These are phyloP conservation scores for Chalaropsis thielavioides DNA, from an alignment of 2,329 filamentous ascomycete species.

Conservation along the genomic window DNA sequence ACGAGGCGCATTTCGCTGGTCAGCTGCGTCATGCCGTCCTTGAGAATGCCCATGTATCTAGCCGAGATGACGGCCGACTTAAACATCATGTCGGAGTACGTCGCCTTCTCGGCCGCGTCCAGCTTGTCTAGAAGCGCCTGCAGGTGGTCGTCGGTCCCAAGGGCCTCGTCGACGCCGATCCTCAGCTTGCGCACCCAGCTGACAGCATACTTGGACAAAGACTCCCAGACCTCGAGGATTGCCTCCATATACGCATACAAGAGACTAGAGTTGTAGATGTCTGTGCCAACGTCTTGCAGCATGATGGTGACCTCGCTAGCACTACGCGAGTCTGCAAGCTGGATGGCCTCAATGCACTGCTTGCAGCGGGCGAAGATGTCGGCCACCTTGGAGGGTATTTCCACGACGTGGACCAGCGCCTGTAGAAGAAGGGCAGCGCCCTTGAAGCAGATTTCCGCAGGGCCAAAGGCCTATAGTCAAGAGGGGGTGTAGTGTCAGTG, in stretches of 20 bases:
- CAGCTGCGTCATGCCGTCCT: not conserved
- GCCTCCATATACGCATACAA: slow-evolving; percentile 7
- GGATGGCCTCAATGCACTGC: not conserved
- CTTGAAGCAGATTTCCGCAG: slow-evolving; percentile 9
- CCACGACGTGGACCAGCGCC: not conserved
- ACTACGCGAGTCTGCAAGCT: not conserved
- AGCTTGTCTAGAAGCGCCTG: not conserved
- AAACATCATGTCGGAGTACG: slow-evolving; percentile 7
- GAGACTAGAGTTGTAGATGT: slow-evolving; percentile 1
- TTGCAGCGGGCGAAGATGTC: not conserved
- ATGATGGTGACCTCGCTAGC: not conserved
- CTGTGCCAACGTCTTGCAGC: not conserved
- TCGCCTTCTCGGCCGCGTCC: not conserved
- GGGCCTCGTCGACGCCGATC: not conserved
- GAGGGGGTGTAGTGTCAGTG: not conserved
- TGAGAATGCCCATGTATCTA: slow-evolving; percentile 4
- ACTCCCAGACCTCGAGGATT: slow-evolving; percentile 5
- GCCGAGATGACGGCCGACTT: not conserved
- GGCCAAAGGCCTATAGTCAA: slow-evolving; percentile 10
- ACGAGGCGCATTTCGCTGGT: not conserved
- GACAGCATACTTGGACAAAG: not conserved
- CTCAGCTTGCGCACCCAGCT: slow-evolving; percentile 1
- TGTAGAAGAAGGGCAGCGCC: slow-evolving; percentile 6
- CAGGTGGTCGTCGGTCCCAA: not conserved
- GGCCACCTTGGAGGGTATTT: slow-evolving; percentile 3